Evolutionary conservation across 106 monocot species (phyloP).

Genomic region (Allium fistulosum): DNA sequence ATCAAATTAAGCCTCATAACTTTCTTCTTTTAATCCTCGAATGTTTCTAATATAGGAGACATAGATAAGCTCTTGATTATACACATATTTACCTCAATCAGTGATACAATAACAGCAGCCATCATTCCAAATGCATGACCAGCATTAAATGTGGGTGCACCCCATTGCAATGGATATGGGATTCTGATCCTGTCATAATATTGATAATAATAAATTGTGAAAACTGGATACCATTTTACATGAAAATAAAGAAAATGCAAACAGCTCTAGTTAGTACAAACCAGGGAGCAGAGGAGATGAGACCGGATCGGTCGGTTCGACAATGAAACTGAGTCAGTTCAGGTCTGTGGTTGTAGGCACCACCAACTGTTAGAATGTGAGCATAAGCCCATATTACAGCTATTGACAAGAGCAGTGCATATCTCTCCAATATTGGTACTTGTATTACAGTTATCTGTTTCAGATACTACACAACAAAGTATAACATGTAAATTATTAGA

Average conservation of each 20-base stretch:
- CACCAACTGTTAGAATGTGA: constrained; percentile 71
- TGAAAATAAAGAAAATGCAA: not conserved
- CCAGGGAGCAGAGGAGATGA: constrained; percentile 96
- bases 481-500: not conserved
- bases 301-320: constrained; percentile 75
- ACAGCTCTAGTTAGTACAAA: constrained; percentile 6
- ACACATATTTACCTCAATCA: constrained; percentile 56
- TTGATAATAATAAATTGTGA: not conserved
- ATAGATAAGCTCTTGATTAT: no score
- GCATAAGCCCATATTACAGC: constrained; percentile 71
- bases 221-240: not conserved
- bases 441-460: constrained; percentile 56
- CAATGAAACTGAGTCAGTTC: constrained; percentile 60
- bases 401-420: constrained; percentile 58
- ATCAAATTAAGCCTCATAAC: not conserved
- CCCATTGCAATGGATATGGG: constrained; percentile 96
- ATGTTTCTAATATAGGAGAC: not conserved
- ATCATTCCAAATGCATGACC: constrained; percentile 95
- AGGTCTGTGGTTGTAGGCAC: constrained; percentile 72
- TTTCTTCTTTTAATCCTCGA: not conserved
- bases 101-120: constrained; percentile 87
- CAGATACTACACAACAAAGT: constrained; percentile 43
- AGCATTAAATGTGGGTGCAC: constrained; percentile 88
- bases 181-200: constrained; percentile 64
- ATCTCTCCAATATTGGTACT: constrained; percentile 74